These are phyloP conservation scores for Rhodotorula mucilaginosa DNA, from an alignment of 1,284 basidiomycete genomes.

Conservation along the genomic window DNA sequence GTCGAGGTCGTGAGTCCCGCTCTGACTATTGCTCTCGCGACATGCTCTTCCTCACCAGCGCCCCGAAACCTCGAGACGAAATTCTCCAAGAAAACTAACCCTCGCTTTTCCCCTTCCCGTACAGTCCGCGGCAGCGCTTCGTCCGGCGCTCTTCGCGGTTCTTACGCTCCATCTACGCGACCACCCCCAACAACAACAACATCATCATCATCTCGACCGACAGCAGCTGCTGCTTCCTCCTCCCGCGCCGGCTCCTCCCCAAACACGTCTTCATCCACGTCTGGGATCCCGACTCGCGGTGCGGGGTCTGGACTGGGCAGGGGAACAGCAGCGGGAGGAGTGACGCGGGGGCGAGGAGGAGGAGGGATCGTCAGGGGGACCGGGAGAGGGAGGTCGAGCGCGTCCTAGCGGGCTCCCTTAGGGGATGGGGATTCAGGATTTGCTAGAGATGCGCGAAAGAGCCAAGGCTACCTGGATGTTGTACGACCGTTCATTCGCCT, in stretches of 20 bases:
- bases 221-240: not conserved
- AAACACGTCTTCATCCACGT: too few relatives aligned
- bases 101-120: not conserved
- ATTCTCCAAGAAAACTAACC: not conserved
- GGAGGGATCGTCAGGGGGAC: not conserved
- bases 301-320: not conserved
- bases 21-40: too few relatives aligned
- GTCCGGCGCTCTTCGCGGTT: constrained; percentile 2
- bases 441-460: not conserved
- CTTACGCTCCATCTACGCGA: not conserved
- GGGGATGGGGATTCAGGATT: not conserved
- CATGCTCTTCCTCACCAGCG: not conserved
- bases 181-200: not conserved
- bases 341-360: constrained; percentile 4
- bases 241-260: too few relatives aligned
- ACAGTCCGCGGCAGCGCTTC: constrained; percentile 9
- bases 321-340: not conserved
- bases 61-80: not conserved
- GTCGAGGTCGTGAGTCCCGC: not conserved
- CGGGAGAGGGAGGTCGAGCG: not conserved
- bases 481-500: too few relatives aligned
- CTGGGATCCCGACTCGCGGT: not conserved
- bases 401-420: not conserved
- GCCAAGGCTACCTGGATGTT: not conserved
- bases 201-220: not conserved